A percentile compares a stretch with the other conserved stretches of the same genome.
Conservation (phyloP, 1,284 basidiomycete genomes). For the Phlebopus sp. region DNA sequence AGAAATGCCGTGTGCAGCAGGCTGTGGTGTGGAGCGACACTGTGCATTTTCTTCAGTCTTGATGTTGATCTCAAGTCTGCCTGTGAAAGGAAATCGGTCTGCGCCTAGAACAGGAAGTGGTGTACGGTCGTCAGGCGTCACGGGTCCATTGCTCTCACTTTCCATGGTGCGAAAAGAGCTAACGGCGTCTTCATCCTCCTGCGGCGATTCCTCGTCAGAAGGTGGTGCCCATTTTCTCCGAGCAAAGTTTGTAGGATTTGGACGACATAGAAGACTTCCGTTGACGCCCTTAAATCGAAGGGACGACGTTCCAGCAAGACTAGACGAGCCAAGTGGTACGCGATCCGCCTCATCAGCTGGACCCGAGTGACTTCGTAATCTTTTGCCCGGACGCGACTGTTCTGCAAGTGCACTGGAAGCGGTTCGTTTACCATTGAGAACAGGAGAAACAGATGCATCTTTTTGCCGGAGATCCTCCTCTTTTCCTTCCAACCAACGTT, state of each 20-base stretch:
- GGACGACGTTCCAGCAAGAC: constrained; percentile 24
- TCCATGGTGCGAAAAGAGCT: constrained; percentile 44
- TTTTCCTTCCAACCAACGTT: constrained; percentile 28
- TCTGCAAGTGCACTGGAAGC: constrained; percentile 22
- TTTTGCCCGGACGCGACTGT: constrained; percentile 27
- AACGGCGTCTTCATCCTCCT: constrained; percentile 35
- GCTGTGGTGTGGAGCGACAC: constrained; percentile 24
- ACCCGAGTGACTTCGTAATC: constrained; percentile 16
- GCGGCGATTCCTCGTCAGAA: constrained; percentile 27
- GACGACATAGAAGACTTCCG: constrained; percentile 32
- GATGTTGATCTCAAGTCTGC: constrained; percentile 14
- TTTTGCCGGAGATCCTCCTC: constrained; percentile 23
- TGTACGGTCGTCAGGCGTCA: constrained; percentile 46
- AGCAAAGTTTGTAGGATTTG: constrained; percentile 32
- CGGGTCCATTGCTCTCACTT: constrained; percentile 45
- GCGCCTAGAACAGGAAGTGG: constrained; percentile 34
- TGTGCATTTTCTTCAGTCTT: constrained; percentile 23
- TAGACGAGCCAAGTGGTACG: constrained; percentile 23
- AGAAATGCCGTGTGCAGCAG: constrained; percentile 17
- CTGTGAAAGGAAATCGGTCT: constrained; percentile 27
- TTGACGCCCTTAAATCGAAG: constrained; percentile 33
- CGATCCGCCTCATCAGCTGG: constrained; percentile 29
- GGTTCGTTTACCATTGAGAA: constrained; percentile 24
- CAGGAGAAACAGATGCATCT: constrained; percentile 20
- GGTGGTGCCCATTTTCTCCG: constrained; percentile 37